A percentile compares a stretch with the other conserved stretches of the same genome.
Conservation (phyloP, 2,329 filamentous ascomycete genomes). For the Pseudocercospora pini-densiflorae region DNA sequence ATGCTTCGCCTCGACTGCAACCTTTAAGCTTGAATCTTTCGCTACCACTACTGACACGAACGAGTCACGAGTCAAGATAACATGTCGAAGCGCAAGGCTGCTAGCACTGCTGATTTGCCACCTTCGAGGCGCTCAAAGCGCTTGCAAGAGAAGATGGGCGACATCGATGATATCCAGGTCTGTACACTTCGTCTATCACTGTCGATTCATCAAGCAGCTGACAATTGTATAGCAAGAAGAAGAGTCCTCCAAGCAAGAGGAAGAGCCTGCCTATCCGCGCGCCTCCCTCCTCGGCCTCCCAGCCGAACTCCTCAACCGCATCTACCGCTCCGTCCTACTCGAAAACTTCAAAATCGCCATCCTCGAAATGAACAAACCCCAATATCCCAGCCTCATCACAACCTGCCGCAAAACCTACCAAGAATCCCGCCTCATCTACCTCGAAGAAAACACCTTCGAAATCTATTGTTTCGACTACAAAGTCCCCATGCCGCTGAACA, state of each 20-base stretch:
- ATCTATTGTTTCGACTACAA: background rate
- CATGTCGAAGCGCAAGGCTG: background rate
- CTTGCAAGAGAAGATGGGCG: background rate
- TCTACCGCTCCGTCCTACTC: constrained; percentile 50
- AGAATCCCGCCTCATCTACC: constrained; percentile 51
- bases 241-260: background rate
- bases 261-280: background rate
- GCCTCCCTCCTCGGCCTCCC: constrained; percentile 39
- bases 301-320: constrained; percentile 49
- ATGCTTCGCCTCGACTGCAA: background rate
- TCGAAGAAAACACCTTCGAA: constrained; percentile 51
- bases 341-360: constrained; percentile 40
- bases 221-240: too few species aligned
- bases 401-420: constrained; percentile 46
- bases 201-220: background rate
- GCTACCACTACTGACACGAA: background rate
- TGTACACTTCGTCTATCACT: background rate
- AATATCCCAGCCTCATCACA: constrained; percentile 48
- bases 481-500: background rate
- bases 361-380: constrained; percentile 30
- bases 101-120: background rate
- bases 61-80: background rate
- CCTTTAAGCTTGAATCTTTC: background rate
- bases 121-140: background rate
- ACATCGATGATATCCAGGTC: background rate